Conservation (phyloP, 2,329 filamentous ascomycete genomes). For the Fusarium siculi region DNA sequence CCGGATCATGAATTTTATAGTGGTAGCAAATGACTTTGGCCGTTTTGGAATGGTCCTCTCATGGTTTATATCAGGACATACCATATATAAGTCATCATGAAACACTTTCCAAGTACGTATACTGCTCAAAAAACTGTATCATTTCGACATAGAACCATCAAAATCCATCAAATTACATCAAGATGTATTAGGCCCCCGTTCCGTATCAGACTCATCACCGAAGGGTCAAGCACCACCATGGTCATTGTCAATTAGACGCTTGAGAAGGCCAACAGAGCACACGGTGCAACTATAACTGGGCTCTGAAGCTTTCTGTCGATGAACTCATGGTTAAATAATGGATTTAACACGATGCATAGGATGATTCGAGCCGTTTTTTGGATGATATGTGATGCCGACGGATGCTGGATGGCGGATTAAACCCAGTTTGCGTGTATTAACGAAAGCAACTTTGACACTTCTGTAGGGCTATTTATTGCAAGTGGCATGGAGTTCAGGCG, state of each 20-base stretch:
- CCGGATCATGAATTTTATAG: rapidly evolving
- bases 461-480: not conserved
- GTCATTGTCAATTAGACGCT: no score
- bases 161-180: no score
- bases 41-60: not conserved
- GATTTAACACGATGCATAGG: not conserved
- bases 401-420: not conserved
- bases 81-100: not conserved
- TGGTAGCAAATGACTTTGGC: rapidly evolving
- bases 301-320: rapidly evolving
- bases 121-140: not conserved
- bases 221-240: not conserved
- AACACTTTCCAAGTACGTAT: no score
- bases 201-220: no score
- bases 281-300: not conserved
- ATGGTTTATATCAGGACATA: not conserved
- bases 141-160: not conserved
- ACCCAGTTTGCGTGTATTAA: not conserved
- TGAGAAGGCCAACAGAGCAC: not conserved
- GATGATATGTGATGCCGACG: not conserved
- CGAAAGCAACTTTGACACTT: not conserved
- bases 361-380: not conserved
- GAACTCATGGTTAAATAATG: not conserved
- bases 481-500: not conserved
- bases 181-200: no score